Evolutionary conservation across 352 stramenopile species (phyloP).

Genomic region (Peronosclerospora sorghi): DNA sequence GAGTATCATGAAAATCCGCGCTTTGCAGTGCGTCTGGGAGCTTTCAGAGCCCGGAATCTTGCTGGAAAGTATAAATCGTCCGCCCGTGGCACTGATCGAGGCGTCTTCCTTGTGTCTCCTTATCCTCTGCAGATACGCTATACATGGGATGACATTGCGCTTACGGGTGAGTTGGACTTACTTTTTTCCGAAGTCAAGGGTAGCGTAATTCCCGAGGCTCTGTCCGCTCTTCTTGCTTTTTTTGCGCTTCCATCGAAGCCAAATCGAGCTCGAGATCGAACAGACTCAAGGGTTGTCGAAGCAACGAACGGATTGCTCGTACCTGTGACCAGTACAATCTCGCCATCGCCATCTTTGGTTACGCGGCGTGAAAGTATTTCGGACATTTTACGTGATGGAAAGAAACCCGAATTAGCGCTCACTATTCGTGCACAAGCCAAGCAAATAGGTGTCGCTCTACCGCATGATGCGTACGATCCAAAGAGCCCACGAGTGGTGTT

Average conservation of each 20-base stretch:
- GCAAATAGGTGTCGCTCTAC: constrained; percentile 42
- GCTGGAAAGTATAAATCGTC: constrained; percentile 15
- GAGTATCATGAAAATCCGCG: constrained; percentile 34
- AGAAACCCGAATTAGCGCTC: constrained; percentile 35
- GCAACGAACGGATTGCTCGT: constrained; percentile 1
- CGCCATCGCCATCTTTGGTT: constrained; percentile 14
- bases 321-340: neutral
- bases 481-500: constrained; percentile 39
- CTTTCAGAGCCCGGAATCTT: constrained; percentile 30
- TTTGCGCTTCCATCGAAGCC: constrained; percentile 32
- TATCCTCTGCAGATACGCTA: constrained; percentile 38
- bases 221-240: constrained; percentile 40
- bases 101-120: constrained; percentile 31
- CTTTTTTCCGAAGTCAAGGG: constrained; percentile 36
- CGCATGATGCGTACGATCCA: constrained; percentile 33
- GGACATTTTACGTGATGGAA: constrained; percentile 32
- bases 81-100: neutral
- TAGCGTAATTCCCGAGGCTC: constrained; percentile 36
- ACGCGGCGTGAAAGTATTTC: constrained; percentile 38
- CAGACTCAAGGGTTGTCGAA: neutral
- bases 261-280: neutral
- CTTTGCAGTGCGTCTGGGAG: constrained; percentile 28
- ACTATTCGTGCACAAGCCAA: constrained; percentile 33
- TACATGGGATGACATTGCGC: constrained; percentile 37
- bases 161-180: constrained; percentile 41